Percentiles rank a stretch among this genome's conserved stretches.
phyloP scores from a whole-genome alignment of 768 basidiomycete species.

The Hortiboletus flavorubellus region DNA sequence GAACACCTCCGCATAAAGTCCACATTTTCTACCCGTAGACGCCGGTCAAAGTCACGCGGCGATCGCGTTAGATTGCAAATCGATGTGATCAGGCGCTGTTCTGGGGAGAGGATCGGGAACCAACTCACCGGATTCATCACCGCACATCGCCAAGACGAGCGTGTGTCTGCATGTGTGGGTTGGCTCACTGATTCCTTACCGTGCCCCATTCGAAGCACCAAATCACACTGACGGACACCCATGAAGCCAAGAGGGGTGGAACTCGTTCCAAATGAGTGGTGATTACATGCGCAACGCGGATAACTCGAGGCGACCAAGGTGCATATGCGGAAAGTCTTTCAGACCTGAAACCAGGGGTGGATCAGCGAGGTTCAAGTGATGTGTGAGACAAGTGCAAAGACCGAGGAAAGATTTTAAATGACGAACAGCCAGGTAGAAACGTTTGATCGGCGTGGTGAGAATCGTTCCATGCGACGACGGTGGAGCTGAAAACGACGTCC shows the following conservation, averaged over 20 bases:
- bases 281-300: slow-evolving; percentile 16
- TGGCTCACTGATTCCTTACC: background rate
- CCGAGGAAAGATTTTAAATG: slow-evolving; percentile 7
- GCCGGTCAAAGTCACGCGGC: slow-evolving; percentile 8
- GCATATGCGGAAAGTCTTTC: background rate
- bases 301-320: slow-evolving; percentile 16
- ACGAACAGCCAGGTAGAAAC: slow-evolving; percentile 20
- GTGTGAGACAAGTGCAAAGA: slow-evolving; percentile 5
- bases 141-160: background rate
- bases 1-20: slow-evolving; percentile 1
- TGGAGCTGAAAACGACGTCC: background rate
- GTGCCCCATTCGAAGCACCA: background rate
- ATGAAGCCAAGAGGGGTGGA: slow-evolving; percentile 11
- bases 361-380: background rate
- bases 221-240: slow-evolving; percentile 1
- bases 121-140: background rate
- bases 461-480: background rate
- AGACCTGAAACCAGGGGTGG: slow-evolving; percentile 5
- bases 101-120: background rate
- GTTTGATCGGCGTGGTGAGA: slow-evolving; percentile 23
- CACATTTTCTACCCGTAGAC: background rate
- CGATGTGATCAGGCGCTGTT: slow-evolving; percentile 3
- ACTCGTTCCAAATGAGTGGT: background rate
- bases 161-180: background rate
- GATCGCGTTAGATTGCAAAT: background rate